Conservation (phyloP, 441 rosid species). For the Bocquillonia castaneifolia region DNA sequence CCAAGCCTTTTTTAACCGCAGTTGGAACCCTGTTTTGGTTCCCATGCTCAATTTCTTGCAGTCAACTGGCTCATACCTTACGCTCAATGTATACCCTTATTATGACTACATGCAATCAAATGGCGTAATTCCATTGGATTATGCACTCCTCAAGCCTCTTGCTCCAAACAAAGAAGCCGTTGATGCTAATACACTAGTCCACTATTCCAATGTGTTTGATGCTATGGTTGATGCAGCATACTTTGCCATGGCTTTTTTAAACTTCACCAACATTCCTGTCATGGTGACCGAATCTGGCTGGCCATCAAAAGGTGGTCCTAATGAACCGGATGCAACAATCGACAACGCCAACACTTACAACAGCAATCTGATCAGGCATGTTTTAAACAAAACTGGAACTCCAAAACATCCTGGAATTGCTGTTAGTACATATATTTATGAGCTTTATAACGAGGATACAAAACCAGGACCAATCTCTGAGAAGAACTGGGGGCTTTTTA, state of each 20-base stretch:
- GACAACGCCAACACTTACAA: constrained; percentile 89
- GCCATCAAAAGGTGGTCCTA: constrained; percentile 84
- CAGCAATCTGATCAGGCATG: constrained; percentile 80
- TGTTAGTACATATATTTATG: constrained; percentile 72
- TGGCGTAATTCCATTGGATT: constrained; percentile 70
- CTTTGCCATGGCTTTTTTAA: constrained; percentile 70
- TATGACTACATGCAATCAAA: constrained; percentile 71
- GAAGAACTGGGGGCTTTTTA: constrained; percentile 89
- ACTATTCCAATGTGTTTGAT: constrained; percentile 86
- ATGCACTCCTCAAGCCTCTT: constrained; percentile 85
- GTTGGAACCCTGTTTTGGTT: constrained; percentile 80
- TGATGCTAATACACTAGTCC: constrained; percentile 84
- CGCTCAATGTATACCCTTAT: constrained; percentile 89
- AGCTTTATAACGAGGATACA: constrained; percentile 83
- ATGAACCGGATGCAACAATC: constrained; percentile 61
- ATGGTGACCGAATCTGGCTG: constrained; percentile 84
- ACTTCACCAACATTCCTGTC: constrained; percentile 67
- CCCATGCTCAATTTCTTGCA: constrained; percentile 77
- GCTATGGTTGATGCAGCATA: constrained; percentile 88
- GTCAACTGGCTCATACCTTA: constrained; percentile 63
- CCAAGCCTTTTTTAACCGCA: constrained; percentile 88
- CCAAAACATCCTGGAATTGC: constrained; percentile 79
- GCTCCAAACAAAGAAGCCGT: constrained; percentile 87
- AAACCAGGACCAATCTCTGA: constrained; percentile 66
- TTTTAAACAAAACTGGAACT: constrained; percentile 78